Evolutionary conservation across 345 rosid genomes (phyloP).

Genomic region (Eucalyptus sp.): DNA sequence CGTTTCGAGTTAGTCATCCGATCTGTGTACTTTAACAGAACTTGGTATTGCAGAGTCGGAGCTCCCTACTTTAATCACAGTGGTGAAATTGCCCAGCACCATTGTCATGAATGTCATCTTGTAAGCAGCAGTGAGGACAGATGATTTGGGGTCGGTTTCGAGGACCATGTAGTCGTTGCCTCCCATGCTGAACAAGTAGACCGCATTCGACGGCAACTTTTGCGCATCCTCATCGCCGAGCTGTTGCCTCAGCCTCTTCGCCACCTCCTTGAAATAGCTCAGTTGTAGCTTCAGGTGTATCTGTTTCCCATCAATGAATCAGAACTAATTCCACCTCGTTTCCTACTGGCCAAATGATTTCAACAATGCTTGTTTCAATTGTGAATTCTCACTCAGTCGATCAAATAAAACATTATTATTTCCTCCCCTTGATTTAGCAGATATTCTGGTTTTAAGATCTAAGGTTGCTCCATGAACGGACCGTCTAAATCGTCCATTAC

Average conservation of each 20-base stretch:
- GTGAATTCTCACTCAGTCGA: not conserved
- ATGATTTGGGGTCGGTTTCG: not conserved
- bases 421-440: not conserved
- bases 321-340: not conserved
- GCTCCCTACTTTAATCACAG: not conserved
- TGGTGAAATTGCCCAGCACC: slow-evolving; percentile 6
- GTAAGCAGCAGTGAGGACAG: not conserved
- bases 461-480: not conserved
- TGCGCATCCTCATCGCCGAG: not conserved
- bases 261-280: not conserved
- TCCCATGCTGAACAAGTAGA: slow-evolving; percentile 11
- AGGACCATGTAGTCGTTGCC: slow-evolving; percentile 9
- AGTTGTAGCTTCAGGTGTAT: not conserved
- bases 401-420: not conserved
- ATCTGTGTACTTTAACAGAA: not conserved
- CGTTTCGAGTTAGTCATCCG: not conserved
- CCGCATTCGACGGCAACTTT: not conserved
- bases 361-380: not conserved
- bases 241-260: not conserved
- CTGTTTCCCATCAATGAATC: not conserved
- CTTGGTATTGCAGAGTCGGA: not conserved
- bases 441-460: not conserved
- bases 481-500: not conserved
- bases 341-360: not conserved
- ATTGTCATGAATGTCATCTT: not conserved